Percentiles rank a stretch among this genome's conserved stretches.
These are phyloP conservation scores for Acorus calamus DNA, from an alignment of 106 monocot genomes.

Conservation along the genomic window DNA sequence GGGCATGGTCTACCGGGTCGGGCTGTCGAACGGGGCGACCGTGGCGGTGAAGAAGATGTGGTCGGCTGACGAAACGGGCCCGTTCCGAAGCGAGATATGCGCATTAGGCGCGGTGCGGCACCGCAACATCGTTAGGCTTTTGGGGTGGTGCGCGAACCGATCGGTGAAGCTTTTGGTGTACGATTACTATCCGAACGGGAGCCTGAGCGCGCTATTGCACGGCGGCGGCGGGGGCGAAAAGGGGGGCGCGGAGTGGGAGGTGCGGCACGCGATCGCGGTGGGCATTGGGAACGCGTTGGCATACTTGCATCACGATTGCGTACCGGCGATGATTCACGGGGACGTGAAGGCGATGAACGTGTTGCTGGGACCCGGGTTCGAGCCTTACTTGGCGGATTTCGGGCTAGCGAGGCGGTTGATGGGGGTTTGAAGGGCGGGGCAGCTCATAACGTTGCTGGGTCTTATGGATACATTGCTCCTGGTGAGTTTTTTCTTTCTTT, in stretches of 20 bases:
- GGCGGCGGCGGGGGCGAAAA: slow-evolving; percentile 27
- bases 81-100: slow-evolving; percentile 63
- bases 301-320: slow-evolving; percentile 94
- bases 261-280: slow-evolving; percentile 61
- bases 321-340: slow-evolving; percentile 82
- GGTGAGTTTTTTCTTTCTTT: slow-evolving; percentile 20
- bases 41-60: slow-evolving; percentile 96
- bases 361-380: slow-evolving; percentile 53
- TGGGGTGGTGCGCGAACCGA: slow-evolving; percentile 62
- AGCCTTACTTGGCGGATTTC: slow-evolving; percentile 87
- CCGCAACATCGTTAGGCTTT: slow-evolving; percentile 72
- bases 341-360: slow-evolving; percentile 97
- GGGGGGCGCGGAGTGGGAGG: slow-evolving; percentile 59
- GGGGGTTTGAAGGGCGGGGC: not conserved
- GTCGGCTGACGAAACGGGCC: slow-evolving; percentile 39
- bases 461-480: slow-evolving; percentile 94
- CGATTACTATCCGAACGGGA: slow-evolving; percentile 72
- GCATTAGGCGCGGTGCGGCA: slow-evolving; percentile 78
- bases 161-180: slow-evolving; percentile 71
- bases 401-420: slow-evolving; percentile 51
- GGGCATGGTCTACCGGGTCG: slow-evolving; percentile 83
- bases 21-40: slow-evolving; percentile 28
- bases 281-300: slow-evolving; percentile 83
- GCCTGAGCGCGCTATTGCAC: slow-evolving; percentile 61
- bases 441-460: slow-evolving; percentile 46